Evolutionary conservation across 352 stramenopile species (phyloP).

Genomic region (Phytophthora brassicae): DNA sequence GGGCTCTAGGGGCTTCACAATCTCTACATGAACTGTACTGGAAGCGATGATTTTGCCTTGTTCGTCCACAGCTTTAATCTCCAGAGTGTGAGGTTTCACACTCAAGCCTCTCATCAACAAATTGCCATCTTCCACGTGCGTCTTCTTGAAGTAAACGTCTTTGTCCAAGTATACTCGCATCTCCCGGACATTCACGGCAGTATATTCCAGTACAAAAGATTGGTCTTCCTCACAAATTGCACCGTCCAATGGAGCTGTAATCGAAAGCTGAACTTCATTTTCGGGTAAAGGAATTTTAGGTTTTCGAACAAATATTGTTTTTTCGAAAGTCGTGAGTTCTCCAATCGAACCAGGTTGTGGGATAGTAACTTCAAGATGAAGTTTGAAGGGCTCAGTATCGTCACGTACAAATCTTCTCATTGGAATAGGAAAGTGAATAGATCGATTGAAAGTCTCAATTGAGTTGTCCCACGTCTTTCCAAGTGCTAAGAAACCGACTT

Average conservation of each 20-base stretch:
- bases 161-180: constrained; percentile 39
- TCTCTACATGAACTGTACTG: constrained; percentile 16
- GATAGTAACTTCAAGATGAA: constrained; percentile 25
- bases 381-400: constrained; percentile 16
- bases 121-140: constrained; percentile 39
- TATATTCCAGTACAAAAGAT: constrained; percentile 44
- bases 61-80: constrained; percentile 29
- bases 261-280: constrained; percentile 12
- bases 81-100: constrained; percentile 32
- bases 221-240: constrained; percentile 17
- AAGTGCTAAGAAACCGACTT: constrained; percentile 38
- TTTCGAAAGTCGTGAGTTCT: constrained; percentile 30
- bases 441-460: constrained; percentile 27
- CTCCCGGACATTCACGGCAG: constrained; percentile 33
- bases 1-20: constrained; percentile 3
- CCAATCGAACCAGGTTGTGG: constrained; percentile 24
- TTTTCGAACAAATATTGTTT: constrained; percentile 28
- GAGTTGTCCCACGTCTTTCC: not conserved
- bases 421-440: constrained; percentile 42
- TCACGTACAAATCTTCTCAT: constrained; percentile 23
- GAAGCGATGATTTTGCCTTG: not conserved
- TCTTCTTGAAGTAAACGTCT: constrained; percentile 29
- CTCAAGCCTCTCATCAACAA: constrained; percentile 46
- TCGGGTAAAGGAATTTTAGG: constrained; percentile 1
- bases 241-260: constrained; percentile 34